phyloP scores from a whole-genome alignment of 441 rosid genomes.

The California macrophylla region DNA sequence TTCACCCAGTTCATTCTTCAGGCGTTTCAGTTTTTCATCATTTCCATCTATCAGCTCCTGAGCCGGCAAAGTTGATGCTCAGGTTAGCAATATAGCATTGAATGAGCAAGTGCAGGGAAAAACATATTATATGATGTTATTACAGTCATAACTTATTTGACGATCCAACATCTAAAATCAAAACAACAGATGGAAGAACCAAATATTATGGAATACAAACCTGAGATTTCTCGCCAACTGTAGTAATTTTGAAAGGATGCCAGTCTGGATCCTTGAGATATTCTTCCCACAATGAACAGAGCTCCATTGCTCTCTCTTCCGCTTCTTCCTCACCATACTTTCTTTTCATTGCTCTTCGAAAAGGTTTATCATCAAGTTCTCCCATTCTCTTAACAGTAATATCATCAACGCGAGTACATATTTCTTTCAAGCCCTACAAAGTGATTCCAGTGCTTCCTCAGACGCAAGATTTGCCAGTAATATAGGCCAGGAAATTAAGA shows the following conservation, averaged over 20 bases:
- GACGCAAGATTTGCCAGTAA: constrained; percentile 8
- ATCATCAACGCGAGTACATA: constrained; percentile 24
- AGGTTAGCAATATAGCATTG: neutral
- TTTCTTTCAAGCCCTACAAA: constrained; percentile 43
- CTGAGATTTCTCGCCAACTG: constrained; percentile 34
- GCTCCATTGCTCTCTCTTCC: constrained; percentile 60
- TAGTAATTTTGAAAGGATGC: constrained; percentile 74
- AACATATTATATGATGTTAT: neutral
- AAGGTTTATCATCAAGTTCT: constrained; percentile 66
- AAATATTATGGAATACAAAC: constrained; percentile 18
- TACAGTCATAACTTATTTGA: neutral
- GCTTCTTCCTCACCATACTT: constrained; percentile 60
- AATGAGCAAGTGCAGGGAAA: neutral
- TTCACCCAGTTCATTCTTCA: constrained; percentile 51
- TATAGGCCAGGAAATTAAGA: constrained; percentile 1
- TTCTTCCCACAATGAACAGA: constrained; percentile 87
- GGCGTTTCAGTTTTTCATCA: constrained; percentile 51
- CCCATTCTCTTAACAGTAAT: constrained; percentile 94
- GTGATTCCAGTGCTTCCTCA: constrained; percentile 11
- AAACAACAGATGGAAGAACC: neutral
- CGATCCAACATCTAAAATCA: neutral
- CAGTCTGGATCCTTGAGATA: constrained; percentile 87
- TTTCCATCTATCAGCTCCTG: constrained; percentile 58
- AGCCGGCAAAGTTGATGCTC: constrained; percentile 16
- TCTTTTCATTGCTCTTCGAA: constrained; percentile 63